Conservation (phyloP, 2,329 filamentous ascomycete species). For the Fusarium nisikadoi region DNA sequence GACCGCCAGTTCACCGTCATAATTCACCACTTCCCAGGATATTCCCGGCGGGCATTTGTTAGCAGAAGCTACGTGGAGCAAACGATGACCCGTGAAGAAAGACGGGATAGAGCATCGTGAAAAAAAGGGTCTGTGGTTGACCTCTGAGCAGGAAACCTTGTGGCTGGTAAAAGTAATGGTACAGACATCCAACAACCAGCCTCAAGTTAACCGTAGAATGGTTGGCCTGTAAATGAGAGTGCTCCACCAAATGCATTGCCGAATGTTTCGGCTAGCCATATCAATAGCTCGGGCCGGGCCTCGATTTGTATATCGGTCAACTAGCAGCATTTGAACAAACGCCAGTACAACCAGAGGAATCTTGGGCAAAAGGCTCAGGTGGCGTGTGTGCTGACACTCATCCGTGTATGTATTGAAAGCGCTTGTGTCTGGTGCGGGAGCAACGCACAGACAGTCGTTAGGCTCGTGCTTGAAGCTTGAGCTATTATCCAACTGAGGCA, state of each 20-base stretch:
- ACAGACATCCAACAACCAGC: background rate
- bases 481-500: conserved; percentile 38
- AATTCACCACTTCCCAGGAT: conserved; percentile 32
- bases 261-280: conserved; percentile 21
- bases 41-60: conserved; percentile 34
- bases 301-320: conserved; percentile 32
- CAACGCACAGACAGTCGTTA: conserved; percentile 39
- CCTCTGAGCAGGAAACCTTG: conserved; percentile 12
- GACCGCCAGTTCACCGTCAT: conserved; percentile 61
- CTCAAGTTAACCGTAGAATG: background rate
- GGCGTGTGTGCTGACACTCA: conserved; percentile 19
- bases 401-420: conserved; percentile 25
- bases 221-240: background rate
- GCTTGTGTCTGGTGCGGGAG: conserved; percentile 21
- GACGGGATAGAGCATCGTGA: conserved; percentile 23
- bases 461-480: conserved; percentile 38
- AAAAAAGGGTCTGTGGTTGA: conserved; percentile 3
- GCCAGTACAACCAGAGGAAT: too few species aligned
- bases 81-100: conserved; percentile 22
- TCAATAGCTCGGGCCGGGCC: conserved; percentile 41
- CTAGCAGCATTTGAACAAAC: conserved; percentile 18
- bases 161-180: background rate
- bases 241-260: conserved; percentile 8
- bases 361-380: too few species aligned
- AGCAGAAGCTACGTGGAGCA: conserved; percentile 39